Conservation (phyloP, 371 early-diverging fungal species). For the Neoconidiobolus thromboides region DNA sequence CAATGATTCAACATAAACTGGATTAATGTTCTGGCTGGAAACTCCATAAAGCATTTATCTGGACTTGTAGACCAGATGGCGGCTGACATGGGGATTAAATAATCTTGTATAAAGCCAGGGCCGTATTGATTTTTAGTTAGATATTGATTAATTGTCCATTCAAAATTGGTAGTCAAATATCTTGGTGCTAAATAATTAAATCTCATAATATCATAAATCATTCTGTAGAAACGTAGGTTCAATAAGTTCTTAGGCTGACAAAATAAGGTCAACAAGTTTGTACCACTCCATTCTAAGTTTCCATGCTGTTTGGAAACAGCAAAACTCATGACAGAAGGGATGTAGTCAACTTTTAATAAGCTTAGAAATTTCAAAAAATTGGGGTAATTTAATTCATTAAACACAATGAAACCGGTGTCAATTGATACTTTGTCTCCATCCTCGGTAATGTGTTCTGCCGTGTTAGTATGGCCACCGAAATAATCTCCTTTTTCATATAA, state of each 20-base stretch:
- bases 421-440: slow-evolving; percentile 18
- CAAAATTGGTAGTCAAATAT: slow-evolving; percentile 7
- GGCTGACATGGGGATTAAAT: slow-evolving; percentile 32
- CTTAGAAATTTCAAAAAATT: slow-evolving; percentile 17
- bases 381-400: slow-evolving; percentile 28
- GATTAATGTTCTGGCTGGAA: slow-evolving; percentile 30
- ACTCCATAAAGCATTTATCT: slow-evolving; percentile 23
- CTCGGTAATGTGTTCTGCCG: slow-evolving; percentile 12
- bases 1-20: slow-evolving; percentile 39
- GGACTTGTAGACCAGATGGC: slow-evolving; percentile 39
- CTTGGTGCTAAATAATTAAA: slow-evolving; percentile 26
- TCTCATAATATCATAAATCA: slow-evolving; percentile 24
- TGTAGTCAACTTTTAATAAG: slow-evolving; percentile 17
- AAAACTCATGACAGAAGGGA: slow-evolving; percentile 29
- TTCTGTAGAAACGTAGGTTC: slow-evolving; percentile 19
- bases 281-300: slow-evolving; percentile 41
- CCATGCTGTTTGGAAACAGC: slow-evolving; percentile 30
- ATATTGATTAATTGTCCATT: slow-evolving; percentile 22
- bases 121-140: slow-evolving; percentile 22
- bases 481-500: slow-evolving; percentile 24
- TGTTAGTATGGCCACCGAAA: slow-evolving; percentile 41
- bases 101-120: slow-evolving; percentile 27
- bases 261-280: slow-evolving; percentile 25
- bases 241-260: slow-evolving; percentile 23
- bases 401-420: slow-evolving; percentile 48